phyloP scores from a whole-genome alignment of 2,329 filamentous ascomycete genomes.

The Cadophora sp. region DNA sequence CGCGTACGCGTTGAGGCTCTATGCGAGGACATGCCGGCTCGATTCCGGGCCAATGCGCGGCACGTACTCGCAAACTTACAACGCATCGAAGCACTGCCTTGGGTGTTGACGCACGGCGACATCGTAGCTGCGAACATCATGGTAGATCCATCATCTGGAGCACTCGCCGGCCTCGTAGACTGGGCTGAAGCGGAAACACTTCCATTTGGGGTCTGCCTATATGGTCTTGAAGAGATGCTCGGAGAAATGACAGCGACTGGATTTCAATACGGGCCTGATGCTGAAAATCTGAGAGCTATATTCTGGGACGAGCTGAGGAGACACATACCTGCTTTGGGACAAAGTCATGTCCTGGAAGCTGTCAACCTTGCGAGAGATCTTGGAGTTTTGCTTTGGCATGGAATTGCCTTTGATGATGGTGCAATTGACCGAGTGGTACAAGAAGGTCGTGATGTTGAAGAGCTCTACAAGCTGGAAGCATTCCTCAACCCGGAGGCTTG shows the following conservation, averaged over 20 bases:
- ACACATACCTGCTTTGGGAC: slow-evolving; percentile 42
- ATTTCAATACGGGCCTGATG: slow-evolving; percentile 53
- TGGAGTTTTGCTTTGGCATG: slow-evolving; percentile 67
- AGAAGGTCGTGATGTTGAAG: slow-evolving; percentile 55
- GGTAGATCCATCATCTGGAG: slow-evolving; percentile 51
- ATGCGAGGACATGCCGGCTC: slow-evolving; percentile 45
- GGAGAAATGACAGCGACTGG: slow-evolving; percentile 49
- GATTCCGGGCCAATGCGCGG: slow-evolving; percentile 38
- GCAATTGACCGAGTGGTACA: slow-evolving; percentile 63
- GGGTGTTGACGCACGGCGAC: slow-evolving; percentile 67
- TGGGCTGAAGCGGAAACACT: slow-evolving; percentile 69
- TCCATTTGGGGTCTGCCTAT: slow-evolving; percentile 65
- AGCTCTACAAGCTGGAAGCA: slow-evolving; percentile 58
- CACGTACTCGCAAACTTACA: slow-evolving; percentile 41
- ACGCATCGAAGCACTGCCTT: slow-evolving; percentile 53
- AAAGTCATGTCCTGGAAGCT: slow-evolving; percentile 41
- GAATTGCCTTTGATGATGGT: slow-evolving; percentile 68
- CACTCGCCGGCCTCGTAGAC: slow-evolving; percentile 62
- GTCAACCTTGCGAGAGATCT: slow-evolving; percentile 55
- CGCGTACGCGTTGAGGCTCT: slow-evolving; percentile 49
- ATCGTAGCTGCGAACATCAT: slow-evolving; percentile 64
- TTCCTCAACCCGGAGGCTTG: slow-evolving; percentile 28
- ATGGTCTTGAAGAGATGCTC: slow-evolving; percentile 66
- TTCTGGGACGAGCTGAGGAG: slow-evolving; percentile 57
- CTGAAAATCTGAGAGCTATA: slow-evolving; percentile 49